Evolutionary conservation across 176 grass and related monocot genomes (phyloP).

Genomic region (Aegilops longissima): DNA sequence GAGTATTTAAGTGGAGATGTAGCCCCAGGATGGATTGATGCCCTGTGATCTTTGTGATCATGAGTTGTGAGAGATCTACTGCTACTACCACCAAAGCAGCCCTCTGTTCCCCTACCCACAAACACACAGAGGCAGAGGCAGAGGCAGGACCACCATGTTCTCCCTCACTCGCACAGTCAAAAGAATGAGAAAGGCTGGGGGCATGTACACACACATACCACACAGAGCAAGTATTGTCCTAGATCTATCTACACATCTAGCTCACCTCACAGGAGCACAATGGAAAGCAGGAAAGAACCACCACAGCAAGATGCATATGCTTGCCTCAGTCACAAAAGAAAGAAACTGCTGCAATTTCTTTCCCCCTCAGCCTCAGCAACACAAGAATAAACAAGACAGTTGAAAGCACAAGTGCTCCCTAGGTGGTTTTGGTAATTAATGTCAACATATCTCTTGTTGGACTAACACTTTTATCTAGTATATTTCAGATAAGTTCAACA

Average conservation of each 20-base stretch:
- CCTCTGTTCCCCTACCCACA: neutral
- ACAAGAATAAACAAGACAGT: no score
- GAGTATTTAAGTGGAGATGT: no score
- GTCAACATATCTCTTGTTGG: no score
- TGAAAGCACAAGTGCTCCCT: no score
- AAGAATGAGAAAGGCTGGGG: conserved; percentile 19
- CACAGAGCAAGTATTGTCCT: conserved; percentile 34
- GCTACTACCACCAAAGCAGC: conserved; percentile 24
- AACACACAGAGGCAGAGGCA: neutral
- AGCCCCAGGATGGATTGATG: conserved; percentile 22
- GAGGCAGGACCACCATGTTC: conserved; percentile 44
- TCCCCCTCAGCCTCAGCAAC: no score
- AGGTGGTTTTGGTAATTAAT: no score
- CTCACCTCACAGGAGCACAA: conserved; percentile 50
- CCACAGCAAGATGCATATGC: neutral
- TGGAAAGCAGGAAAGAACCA: conserved; percentile 42
- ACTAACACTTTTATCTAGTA: no score
- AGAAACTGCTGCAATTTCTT: no score
- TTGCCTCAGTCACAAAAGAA: no score
- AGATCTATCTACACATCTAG: conserved; percentile 33
- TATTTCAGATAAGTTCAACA: no score
- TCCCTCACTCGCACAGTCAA: conserved; percentile 16
- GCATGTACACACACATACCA: conserved; percentile 42
- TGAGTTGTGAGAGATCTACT: conserved; percentile 52
- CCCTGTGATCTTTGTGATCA: conserved; percentile 44